These are phyloP conservation scores for Hysterangium stoloniferum DNA, from an alignment of 768 basidiomycete species.

Conservation along the genomic window DNA sequence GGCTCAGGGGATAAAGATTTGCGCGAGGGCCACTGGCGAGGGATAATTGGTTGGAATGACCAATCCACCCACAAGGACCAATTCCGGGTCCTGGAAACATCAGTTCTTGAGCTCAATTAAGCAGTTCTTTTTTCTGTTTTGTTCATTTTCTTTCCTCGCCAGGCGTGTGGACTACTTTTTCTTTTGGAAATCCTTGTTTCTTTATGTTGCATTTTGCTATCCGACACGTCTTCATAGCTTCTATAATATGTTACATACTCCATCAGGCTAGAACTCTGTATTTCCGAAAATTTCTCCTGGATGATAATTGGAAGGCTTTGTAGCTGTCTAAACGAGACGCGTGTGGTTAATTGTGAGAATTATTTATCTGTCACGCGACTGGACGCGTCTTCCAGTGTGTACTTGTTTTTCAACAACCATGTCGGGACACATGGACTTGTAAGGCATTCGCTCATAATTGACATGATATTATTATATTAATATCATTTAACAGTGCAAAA, in stretches of 20 bases:
- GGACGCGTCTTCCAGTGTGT: not conserved
- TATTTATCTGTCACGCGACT: not conserved
- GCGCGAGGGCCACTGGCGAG: constrained; percentile 72
- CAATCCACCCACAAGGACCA: constrained; percentile 63
- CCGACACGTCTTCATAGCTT: too few relatives aligned
- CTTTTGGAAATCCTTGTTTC: not conserved
- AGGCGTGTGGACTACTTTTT: constrained; percentile 7
- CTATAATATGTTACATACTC: not conserved
- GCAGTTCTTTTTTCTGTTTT: not conserved
- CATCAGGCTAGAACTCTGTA: not conserved
- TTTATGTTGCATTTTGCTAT: constrained; percentile 6
- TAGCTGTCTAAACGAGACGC: constrained; percentile 4
- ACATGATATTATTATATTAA: not conserved
- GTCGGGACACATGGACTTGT: constrained; percentile 3
- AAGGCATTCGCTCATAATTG: not conserved
- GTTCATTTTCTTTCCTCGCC: constrained; percentile 3
- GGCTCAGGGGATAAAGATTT: constrained; percentile 85
- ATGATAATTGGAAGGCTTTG: too few relatives aligned
- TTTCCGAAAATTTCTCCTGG: not conserved
- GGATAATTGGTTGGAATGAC: constrained; percentile 74
- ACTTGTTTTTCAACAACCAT: not conserved
- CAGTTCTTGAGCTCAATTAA: constrained; percentile 58
- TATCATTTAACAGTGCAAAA: constrained; percentile 16
- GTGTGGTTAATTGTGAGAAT: constrained; percentile 1
- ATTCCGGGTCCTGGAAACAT: constrained; percentile 76